A percentile compares a stretch with the other conserved stretches of the same genome.
Conservation (phyloP, 2,329 filamentous ascomycete species). For the Colletotrichum coccodes region DNA sequence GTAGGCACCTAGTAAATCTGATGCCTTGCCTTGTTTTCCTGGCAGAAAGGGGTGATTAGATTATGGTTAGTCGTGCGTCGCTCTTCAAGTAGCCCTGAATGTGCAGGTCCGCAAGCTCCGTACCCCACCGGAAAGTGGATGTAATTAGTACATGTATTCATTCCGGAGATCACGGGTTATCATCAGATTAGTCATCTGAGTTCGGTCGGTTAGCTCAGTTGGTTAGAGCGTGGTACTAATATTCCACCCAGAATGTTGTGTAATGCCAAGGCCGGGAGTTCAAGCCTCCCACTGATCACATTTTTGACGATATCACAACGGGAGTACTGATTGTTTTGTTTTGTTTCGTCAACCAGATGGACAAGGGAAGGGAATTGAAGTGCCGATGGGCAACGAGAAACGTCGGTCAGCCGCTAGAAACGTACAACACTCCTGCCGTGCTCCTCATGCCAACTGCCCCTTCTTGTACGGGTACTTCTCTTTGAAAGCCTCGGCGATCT, state of each 20-base stretch:
- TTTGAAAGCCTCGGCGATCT: constrained; percentile 61
- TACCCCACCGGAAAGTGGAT: too few relatives aligned
- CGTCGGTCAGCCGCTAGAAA: not conserved
- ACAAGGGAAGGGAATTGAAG: too few relatives aligned
- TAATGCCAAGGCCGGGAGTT: constrained; percentile 32
- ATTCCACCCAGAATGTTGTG: not conserved
- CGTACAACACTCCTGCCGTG: not conserved
- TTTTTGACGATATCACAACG: not conserved
- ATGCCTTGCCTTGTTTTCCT: too few relatives aligned
- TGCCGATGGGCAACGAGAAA: too few relatives aligned
- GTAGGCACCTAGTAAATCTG: too few relatives aligned
- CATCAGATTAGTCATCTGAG: not conserved
- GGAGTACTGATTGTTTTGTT: not conserved
- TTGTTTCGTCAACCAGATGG: not conserved
- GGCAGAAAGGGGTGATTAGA: too few relatives aligned
- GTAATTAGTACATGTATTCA: not conserved
- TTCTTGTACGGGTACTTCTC: constrained; percentile 59
- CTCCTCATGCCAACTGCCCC: constrained; percentile 42
- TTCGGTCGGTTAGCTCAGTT: constrained; percentile 23
- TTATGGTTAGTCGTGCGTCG: too few relatives aligned
- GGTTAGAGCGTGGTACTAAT: constrained; percentile 33
- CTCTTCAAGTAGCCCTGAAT: too few relatives aligned
- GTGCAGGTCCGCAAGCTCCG: too few relatives aligned
- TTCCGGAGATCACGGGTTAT: fast-evolving
- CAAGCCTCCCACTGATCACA: constrained; percentile 30